These are phyloP conservation scores for Cryptosporidium parvum DNA, from an alignment of 169 alveolate species.

Conservation along the genomic window DNA sequence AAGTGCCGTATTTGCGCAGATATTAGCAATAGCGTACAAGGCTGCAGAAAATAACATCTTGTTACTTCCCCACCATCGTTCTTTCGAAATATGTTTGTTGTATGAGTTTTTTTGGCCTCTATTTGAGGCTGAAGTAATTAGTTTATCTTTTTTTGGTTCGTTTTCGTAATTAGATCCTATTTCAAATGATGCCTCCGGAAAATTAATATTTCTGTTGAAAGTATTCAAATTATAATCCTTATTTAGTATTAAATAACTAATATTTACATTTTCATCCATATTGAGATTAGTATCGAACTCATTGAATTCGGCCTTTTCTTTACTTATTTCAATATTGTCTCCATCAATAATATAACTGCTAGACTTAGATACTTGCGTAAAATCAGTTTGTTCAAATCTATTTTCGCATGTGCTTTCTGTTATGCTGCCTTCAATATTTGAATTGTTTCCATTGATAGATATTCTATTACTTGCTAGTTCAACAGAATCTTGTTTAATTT, in stretches of 20 bases:
- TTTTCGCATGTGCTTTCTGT: constrained; percentile 71
- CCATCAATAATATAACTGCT: constrained; percentile 49
- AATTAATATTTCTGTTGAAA: neutral
- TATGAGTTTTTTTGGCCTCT: neutral
- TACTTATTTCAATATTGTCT: neutral
- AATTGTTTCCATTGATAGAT: neutral
- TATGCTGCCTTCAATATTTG: constrained; percentile 47
- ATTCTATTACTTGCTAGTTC: neutral
- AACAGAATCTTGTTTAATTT: neutral
- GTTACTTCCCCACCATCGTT: constrained; percentile 73
- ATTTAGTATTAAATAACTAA: neutral
- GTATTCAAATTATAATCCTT: constrained; percentile 21
- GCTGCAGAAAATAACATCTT: constrained; percentile 52
- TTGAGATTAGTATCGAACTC: neutral
- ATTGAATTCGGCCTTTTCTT: neutral
- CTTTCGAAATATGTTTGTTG: neutral
- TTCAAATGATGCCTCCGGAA: constrained; percentile 7
- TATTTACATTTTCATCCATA: constrained; percentile 30
- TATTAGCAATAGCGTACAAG: constrained; percentile 73
- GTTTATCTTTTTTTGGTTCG: neutral
- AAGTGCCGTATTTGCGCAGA: constrained; percentile 77
- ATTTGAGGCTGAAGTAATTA: neutral
- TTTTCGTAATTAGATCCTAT: neutral
- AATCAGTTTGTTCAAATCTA: constrained; percentile 37
- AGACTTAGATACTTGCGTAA: constrained; percentile 41